These are phyloP conservation scores for Pezicula rhizophila DNA, from an alignment of 2,329 filamentous ascomycete species.

Conservation along the genomic window DNA sequence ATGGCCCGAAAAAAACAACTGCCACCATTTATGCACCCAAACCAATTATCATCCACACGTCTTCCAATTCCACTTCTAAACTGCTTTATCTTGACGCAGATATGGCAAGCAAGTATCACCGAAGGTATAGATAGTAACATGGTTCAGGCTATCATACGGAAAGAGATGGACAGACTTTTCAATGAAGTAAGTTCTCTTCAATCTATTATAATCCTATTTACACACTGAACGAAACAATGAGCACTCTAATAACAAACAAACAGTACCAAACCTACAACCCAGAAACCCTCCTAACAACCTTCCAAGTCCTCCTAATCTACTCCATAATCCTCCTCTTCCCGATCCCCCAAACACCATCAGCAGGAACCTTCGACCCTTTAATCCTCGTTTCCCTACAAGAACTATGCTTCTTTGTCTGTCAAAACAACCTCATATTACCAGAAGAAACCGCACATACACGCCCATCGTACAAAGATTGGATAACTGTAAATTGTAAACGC, in stretches of 20 bases:
- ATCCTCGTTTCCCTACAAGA: constrained; percentile 28
- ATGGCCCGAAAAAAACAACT: constrained; percentile 31
- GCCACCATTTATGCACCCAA: constrained; percentile 30
- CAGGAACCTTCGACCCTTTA: constrained; percentile 16
- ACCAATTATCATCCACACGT: constrained; percentile 11
- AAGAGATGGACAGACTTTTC: constrained; percentile 28
- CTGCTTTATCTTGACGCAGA: constrained; percentile 30
- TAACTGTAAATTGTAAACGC: constrained; percentile 50
- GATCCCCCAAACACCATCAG: constrained; percentile 15
- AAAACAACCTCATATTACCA: constrained; percentile 29
- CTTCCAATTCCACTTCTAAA: constrained; percentile 27
- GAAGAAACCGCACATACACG: constrained; percentile 27
- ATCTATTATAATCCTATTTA: neutral
- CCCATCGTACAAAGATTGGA: constrained; percentile 31
- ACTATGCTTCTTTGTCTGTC: constrained; percentile 26
- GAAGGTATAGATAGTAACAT: constrained; percentile 22
- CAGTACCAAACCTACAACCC: constrained; percentile 30
- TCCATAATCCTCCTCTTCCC: constrained; percentile 33
- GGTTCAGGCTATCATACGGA: constrained; percentile 26
- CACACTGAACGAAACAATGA: neutral
- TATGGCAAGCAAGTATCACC: constrained; percentile 30
- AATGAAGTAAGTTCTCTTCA: constrained; percentile 20
- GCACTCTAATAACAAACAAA: neutral
- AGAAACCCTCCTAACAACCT: constrained; percentile 26
- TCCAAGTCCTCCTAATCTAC: constrained; percentile 33